Base-by-base conservation (phyloP, 139 green algal genomes). In the Dunaliella sp. region DNA sequence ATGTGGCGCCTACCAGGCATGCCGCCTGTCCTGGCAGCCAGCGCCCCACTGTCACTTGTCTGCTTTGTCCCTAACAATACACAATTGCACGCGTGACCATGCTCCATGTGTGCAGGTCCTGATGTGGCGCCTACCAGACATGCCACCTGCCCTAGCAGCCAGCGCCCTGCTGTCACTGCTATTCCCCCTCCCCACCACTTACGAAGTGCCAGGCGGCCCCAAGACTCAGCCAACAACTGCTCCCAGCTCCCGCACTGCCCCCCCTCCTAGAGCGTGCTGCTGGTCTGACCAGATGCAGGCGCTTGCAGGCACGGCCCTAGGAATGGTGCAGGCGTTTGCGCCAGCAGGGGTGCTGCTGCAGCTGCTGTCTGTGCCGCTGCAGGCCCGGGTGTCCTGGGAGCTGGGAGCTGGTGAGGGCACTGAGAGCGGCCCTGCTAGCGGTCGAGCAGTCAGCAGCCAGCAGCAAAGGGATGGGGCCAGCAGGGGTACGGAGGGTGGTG, bases 91-190 rank as follows among this genome's bases (percentile, higher is more conserved):
- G n/a, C n/a, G n/a, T n/a, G n/a, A n/a, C n/a, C n/a, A n/a, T n/a
- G n/a, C n/a, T n/a, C n/a, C n/a, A n/a, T 65, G 48, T 16, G 16
- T 65, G 7, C 48, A 65, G 48, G 48, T 65, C 7, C 76, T 81
- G 30, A 37, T 81, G 76, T 34, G 33, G n/a, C 2, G 76, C n/a
- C 31, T 81, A 31, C 76, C 76, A n/a, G 76, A 36, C n/a, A 33
- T 38, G 76, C n/a, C 33, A 34, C 76, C 76, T 22, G 30, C n/a
- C 30, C 2, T 12, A n/a, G 76, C 76, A 28, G 76, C n/a, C 30
- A 81, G 76, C 34, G n/a, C 76, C 34, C n/a, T 81, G 7, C 76
- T 81, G n/a, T 38, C 76, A 36, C 76, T 81, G 76, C 76, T 81
- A 1, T 81, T 81, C n/a, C 76, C 76, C 30, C 76, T 28, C 1